A percentile compares a stretch with the other conserved stretches of the same genome.
phyloP scores from a whole-genome alignment of 2,329 filamentous ascomycete genomes.

The Triangularia verruculosa region DNA sequence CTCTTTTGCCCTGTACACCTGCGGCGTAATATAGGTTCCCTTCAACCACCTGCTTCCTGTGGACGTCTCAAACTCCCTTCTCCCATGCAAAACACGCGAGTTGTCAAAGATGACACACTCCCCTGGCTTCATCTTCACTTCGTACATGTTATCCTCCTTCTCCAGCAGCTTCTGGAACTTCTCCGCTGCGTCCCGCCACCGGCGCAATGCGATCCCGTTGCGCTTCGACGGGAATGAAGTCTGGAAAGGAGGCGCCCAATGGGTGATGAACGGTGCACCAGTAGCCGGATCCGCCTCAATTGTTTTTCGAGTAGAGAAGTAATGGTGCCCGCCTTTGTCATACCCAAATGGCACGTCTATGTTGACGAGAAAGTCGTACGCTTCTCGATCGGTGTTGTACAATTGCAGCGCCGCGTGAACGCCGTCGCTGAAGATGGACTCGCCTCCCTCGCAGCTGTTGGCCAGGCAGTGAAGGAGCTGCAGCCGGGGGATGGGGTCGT shows the following conservation, averaged over 20 bases:
- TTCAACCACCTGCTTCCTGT: conserved; percentile 73
- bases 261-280: conserved; percentile 38
- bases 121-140: conserved; percentile 72
- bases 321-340: conserved; percentile 61
- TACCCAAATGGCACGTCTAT: conserved; percentile 66
- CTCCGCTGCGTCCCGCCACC: conserved; percentile 41
- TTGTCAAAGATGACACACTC: conserved; percentile 96
- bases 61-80: conserved; percentile 67
- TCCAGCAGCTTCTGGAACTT: conserved; percentile 61
- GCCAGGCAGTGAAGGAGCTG: conserved; percentile 88
- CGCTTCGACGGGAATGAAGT: conserved; percentile 42
- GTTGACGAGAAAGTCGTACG: conserved; percentile 59
- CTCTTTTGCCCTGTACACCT: conserved; percentile 19
- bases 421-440: conserved; percentile 81
- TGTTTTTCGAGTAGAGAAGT: conserved; percentile 50
- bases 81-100: conserved; percentile 76
- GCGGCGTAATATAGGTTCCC: conserved; percentile 67
- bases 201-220: conserved; percentile 19
- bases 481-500: conserved; percentile 71
- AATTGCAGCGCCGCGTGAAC: conserved; percentile 55
- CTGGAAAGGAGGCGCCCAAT: conserved; percentile 83
- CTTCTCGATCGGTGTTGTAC: conserved; percentile 38
- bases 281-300: conserved; percentile 37
- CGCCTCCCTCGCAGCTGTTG: conserved; percentile 75
- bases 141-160: conserved; percentile 55